Evolutionary conservation across 179 eudicot species (phyloP).

Genomic region (Beta corolliflora): DNA sequence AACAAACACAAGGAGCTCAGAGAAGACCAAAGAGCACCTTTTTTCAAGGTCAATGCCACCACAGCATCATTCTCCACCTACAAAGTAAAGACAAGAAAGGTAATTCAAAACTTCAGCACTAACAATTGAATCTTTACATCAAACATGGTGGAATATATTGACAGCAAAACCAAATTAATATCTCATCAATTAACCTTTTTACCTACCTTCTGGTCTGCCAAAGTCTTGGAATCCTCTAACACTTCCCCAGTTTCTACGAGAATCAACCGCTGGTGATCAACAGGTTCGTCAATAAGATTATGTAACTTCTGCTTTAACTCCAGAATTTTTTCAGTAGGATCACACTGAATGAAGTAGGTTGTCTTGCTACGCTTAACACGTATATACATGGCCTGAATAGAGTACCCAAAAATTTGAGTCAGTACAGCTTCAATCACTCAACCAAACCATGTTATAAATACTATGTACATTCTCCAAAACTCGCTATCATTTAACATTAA

Average conservation of each 20-base stretch:
- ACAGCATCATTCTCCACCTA: conserved; percentile 99
- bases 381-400: conserved; percentile 84
- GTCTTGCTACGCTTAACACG: conserved; percentile 88
- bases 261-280: conserved; percentile 70
- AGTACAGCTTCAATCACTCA: conserved; percentile 3
- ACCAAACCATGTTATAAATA: background rate
- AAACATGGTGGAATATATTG: background rate
- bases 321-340: conserved; percentile 72
- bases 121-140: background rate
- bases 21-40: conserved; percentile 51
- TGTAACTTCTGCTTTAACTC: conserved; percentile 82
- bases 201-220: conserved; percentile 95
- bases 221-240: conserved; percentile 77
- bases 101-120: background rate
- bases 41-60: conserved; percentile 88
- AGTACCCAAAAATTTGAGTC: background rate
- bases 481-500: background rate
- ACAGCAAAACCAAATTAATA: conserved; percentile 11
- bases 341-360: conserved; percentile 92
- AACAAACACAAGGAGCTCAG: background rate
- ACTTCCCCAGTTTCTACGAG: conserved; percentile 65
- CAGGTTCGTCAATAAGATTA: conserved; percentile 74
- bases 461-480: background rate
- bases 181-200: background rate
- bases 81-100: conserved; percentile 14